phyloP scores from a whole-genome alignment of 208 protist genomes.

The Eutreptiella sp. region DNA sequence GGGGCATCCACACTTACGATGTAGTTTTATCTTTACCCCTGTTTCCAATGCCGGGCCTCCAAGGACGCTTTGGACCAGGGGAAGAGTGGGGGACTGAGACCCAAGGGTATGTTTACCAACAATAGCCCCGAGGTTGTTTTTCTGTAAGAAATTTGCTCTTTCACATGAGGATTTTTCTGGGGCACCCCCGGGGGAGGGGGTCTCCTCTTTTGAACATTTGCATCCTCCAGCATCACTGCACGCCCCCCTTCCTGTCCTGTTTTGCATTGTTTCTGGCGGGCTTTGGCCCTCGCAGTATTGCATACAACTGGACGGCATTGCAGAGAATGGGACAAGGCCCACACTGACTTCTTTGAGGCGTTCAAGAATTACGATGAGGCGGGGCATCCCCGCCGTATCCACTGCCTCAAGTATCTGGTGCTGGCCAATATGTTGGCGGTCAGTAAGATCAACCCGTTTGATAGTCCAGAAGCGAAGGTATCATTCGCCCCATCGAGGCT shows the following conservation, averaged over 20 bases:
- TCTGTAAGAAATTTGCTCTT: no score
- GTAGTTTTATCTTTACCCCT: no score
- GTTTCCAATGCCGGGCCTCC: no score
- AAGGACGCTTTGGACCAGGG: no score
- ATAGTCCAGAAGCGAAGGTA: slow-evolving; percentile 59
- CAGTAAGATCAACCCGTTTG: slow-evolving; percentile 69
- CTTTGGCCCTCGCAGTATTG: slow-evolving; percentile 55
- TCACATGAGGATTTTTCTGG: no score
- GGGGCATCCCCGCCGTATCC: slow-evolving; percentile 49
- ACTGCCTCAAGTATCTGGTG: slow-evolving; percentile 78
- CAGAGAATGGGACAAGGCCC: slow-evolving; percentile 55
- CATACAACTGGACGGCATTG: slow-evolving; percentile 60
- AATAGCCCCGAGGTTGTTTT: no score
- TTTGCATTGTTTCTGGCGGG: slow-evolving; percentile 52
- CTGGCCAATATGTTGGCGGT: slow-evolving; percentile 76
- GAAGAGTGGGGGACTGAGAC: no score
- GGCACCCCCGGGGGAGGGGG: no score
- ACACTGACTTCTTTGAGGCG: slow-evolving; percentile 66
- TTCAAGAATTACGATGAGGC: slow-evolving; percentile 69
- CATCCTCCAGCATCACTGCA: slow-evolving; percentile 39
- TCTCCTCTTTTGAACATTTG: slow-evolving; percentile 48
- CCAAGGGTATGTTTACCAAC: no score
- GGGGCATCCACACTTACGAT: no score
- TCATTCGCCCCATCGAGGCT: no score
- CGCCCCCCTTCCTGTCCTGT: slow-evolving; percentile 54